Evolutionary conservation across 768 basidiomycete species (phyloP), one percentile per base, ranked within the genome.

Genomic region (Russula virescens): DNA sequence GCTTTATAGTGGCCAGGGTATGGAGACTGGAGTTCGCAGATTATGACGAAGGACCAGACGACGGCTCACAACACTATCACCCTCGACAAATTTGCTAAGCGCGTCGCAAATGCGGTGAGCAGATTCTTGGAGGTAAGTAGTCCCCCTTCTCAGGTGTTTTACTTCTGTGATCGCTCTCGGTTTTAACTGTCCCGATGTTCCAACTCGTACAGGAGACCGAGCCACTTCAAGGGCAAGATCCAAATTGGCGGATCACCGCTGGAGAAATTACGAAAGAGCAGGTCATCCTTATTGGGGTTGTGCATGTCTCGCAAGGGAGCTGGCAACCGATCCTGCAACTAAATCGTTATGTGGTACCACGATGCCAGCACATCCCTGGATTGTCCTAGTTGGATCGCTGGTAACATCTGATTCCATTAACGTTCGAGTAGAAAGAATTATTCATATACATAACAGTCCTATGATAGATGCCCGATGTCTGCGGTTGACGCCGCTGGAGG

Each of bases 311-410:
- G 1, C 63, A 60, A 31, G 63, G 63, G 10, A 64, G 63, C 19
- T 64, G 63, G 63, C 63, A 64, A 4, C 63, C 63, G 16, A 64
- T 64, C 5, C 63, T 64, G 9, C 63, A 64, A 13, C 53, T 64
- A 6, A 55, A 50, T 13, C 57, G 52, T 16, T 63, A 48, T 38
- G 26, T 63, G 9, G 11, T 63, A 2, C 34, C n/a, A 13, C 47
- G 51, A 40, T 25, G 11, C 38, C 34, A 31, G 5, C 55, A 28
- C 38, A 5, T 43, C 31, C 21, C 40, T 0, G 49, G 58, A 7
- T 19, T 43, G 10, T 3, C 25, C 2, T 51, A 28, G 38, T 43
- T 10, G 16, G 8, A 25, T 28, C n/a, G 28, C 4, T 21, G 28
- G 8, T 8, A 5, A 43, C 42, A 8, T 13, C 3, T 14, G 6